phyloP scores from a whole-genome alignment of 2,329 filamentous ascomycete species.

The Fusarium tanahbumbuense region DNA sequence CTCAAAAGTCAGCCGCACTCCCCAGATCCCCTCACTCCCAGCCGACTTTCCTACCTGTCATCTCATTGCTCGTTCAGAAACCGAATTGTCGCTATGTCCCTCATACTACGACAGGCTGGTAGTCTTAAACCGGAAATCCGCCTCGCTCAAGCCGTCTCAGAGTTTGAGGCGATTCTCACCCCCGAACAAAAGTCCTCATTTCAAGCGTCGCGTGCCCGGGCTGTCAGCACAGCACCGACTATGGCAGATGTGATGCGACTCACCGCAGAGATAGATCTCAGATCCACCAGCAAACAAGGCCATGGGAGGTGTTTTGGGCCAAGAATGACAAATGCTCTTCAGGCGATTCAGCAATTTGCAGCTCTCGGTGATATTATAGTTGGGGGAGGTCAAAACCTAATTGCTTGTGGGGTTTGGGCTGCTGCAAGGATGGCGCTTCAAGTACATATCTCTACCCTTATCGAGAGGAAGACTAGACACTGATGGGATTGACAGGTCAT shows the following conservation, averaged over 20 bases:
- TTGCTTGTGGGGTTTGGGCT: slow-evolving; percentile 59
- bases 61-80: too few relatives aligned
- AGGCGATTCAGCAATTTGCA: slow-evolving; percentile 57
- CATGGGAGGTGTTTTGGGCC: slow-evolving; percentile 53
- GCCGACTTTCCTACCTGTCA: not conserved
- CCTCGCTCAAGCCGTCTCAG: slow-evolving; percentile 54
- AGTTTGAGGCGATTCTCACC: slow-evolving; percentile 54
- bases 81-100: not conserved
- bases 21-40: not conserved
- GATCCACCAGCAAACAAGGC: slow-evolving; percentile 18
- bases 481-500: too few relatives aligned
- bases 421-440: slow-evolving; percentile 52
- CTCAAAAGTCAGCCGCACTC: not conserved
- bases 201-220: slow-evolving; percentile 30
- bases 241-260: slow-evolving; percentile 54
- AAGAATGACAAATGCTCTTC: slow-evolving; percentile 55
- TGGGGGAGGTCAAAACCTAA: slow-evolving; percentile 57
- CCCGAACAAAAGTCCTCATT: slow-evolving; percentile 51
- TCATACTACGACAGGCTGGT: not conserved
- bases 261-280: slow-evolving; percentile 53
- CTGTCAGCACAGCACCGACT: slow-evolving; percentile 43
- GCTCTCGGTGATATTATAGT: slow-evolving; percentile 53
- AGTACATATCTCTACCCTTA: not conserved
- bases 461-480: too few relatives aligned
- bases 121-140: slow-evolving; percentile 51